Evolutionary conservation across 805 yeast species (phyloP), one percentile per base, ranked within the genome.

Genomic region (Cyberlindnera petersonii): DNA sequence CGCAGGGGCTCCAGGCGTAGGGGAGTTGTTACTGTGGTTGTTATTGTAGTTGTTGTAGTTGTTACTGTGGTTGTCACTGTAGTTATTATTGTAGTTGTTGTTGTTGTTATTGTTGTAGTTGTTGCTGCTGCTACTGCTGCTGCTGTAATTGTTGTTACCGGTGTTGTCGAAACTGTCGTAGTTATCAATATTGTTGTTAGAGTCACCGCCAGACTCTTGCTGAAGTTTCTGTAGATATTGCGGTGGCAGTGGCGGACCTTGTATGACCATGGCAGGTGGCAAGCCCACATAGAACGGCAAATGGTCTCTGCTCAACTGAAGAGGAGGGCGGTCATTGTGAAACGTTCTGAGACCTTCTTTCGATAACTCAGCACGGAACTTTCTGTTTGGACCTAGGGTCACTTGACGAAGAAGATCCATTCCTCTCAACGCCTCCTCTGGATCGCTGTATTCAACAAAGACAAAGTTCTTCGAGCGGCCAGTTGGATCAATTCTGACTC

Each of bases 401-500:
- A 78, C 60, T 46, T 71, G 73, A 23, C 62, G 51, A 24, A 80
- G 53, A 6, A 72, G 48, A 1, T 56, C 52, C 23, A 73, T 47
- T 2, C 82, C 86, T 32, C 59, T 57, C 24, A 62, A 63, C 3
- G 86, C 84, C 34, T 77, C 77, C 31, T 61, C 64, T 1, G 80
- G 72, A 15, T 65, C 58, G 3, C 58, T 48, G 50, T 76, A 80
- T 56, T 80, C 86, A 21, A 80, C 72, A 52, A 80, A 80, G 42
- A 82, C 75, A 49, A 72, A 80, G n/a, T 84, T 84, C 53, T 79
- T 79, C 51, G 77, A 75, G 45, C 74, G 73, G 9, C 79, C 77
- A 9, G 72, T 66, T 2, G 58, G 52, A 28, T 56, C 59, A 18
- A 56, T 38, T 31, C 59, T 42, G 9, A 52, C 42, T 48, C 86